Evolutionary conservation across 176 grass and related monocot species (phyloP).

Genomic region (Phoenix roebelenii): DNA sequence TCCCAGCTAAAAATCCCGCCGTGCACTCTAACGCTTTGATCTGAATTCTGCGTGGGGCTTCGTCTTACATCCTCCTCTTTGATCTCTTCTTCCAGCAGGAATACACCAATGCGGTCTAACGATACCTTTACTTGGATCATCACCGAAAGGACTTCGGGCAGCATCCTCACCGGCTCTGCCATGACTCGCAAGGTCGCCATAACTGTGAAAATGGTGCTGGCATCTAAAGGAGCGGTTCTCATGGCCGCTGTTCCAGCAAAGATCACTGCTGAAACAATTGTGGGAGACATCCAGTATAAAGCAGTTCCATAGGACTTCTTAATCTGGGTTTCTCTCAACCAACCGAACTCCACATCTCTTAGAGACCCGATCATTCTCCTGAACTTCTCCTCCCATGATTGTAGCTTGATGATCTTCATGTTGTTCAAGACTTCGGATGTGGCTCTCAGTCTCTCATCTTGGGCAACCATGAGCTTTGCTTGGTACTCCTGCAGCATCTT

Average conservation of each 20-base stretch:
- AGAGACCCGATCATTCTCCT: constrained; percentile 32
- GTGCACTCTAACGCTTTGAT: constrained; percentile 30
- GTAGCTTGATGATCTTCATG: constrained; percentile 98
- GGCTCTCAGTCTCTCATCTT: constrained; percentile 61
- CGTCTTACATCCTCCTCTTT: constrained; percentile 46
- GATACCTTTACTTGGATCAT: constrained; percentile 93
- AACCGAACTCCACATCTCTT: constrained; percentile 70
- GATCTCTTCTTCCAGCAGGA: constrained; percentile 83
- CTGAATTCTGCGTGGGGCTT: constrained; percentile 16
- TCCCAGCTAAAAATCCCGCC: constrained; percentile 61
- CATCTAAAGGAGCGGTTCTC: constrained; percentile 58
- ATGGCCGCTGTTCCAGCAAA: constrained; percentile 45
- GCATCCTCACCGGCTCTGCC: constrained; percentile 73
- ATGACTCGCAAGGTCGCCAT: constrained; percentile 66
- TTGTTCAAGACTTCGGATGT: constrained; percentile 78
- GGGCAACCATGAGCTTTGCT: constrained; percentile 70
- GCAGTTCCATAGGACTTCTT: constrained; percentile 72
- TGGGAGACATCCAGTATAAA: constrained; percentile 79
- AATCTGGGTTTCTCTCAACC: constrained; percentile 55
- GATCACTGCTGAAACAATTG: constrained; percentile 66
- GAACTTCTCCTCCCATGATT: constrained; percentile 82
- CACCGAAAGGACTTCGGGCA: constrained; percentile 67
- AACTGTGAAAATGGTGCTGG: constrained; percentile 72
- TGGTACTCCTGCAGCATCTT: constrained; percentile 64
- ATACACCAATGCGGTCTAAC: constrained; percentile 58